A percentile compares a stretch with the other conserved stretches of the same genome.
phyloP scores from a whole-genome alignment of 768 basidiomycete genomes.

The Xanthoconium stramineum region DNA sequence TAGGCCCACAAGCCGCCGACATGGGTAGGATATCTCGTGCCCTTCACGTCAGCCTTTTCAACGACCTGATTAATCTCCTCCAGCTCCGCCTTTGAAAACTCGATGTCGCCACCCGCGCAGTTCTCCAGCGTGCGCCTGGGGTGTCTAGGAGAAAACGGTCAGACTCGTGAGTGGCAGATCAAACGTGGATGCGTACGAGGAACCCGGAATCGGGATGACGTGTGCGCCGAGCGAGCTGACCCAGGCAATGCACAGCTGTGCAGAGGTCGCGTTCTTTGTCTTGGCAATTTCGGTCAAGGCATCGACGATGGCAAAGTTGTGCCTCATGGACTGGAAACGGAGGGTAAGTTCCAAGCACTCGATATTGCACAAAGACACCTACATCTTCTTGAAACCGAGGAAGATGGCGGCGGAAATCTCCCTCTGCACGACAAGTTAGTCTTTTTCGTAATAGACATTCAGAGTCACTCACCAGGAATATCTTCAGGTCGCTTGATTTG shows the following conservation, averaged over 20 bases:
- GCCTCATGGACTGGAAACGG: slow-evolving; percentile 8
- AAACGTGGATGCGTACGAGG: slow-evolving; percentile 29
- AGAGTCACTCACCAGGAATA: slow-evolving; percentile 24
- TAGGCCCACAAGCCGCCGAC: neutral
- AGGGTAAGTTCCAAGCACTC: neutral
- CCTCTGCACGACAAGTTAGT: slow-evolving; percentile 25
- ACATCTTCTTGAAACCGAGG: slow-evolving; percentile 46
- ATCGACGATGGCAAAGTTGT: slow-evolving; percentile 46
- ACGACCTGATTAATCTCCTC: slow-evolving; percentile 39
- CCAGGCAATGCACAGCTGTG: slow-evolving; percentile 44
- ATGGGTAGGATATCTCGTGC: slow-evolving; percentile 35
- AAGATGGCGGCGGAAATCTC: slow-evolving; percentile 35
- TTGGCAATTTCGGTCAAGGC: slow-evolving; percentile 38
- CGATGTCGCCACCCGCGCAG: slow-evolving; percentile 39
- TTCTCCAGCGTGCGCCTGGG: slow-evolving; percentile 44
- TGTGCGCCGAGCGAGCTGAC: slow-evolving; percentile 37
- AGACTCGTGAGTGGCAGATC: neutral
- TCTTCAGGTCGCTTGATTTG: slow-evolving; percentile 40
- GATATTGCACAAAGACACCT: neutral
- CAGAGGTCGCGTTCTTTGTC: slow-evolving; percentile 40
- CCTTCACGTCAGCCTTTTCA: slow-evolving; percentile 36
- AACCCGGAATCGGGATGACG: slow-evolving; percentile 52
- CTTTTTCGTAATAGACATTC: neutral
- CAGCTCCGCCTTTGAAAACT: slow-evolving; percentile 38
- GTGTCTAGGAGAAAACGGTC: slow-evolving; percentile 16